Base-by-base conservation (phyloP, 257 asterid genomes). In the Solanum okadae region DNA sequence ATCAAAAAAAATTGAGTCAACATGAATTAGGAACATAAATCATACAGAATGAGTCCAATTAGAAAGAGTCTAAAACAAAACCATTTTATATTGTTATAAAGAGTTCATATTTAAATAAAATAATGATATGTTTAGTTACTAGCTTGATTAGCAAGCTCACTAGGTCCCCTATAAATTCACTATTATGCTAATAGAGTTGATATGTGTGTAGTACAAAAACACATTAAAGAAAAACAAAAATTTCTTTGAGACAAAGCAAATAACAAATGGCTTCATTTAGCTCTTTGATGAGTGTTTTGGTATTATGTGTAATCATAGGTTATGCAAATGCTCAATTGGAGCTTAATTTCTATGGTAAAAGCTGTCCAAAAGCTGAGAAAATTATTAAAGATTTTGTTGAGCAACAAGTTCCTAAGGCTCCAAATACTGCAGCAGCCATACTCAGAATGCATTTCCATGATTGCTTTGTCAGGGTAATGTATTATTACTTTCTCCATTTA, bases 321-420 rank as follows among this genome's bases (percentile, higher is more conserved):
- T 87, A 85, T 78, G 79, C 88, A 76, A 42, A 87, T 49, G 98
- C 93, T 35, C 94, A 91, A 77, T 35, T 95, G 25, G 42, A 89
- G 88, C 20, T 91, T 91, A 87, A 95, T 91, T 94, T 88, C 91
- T 95, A 95, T 46, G 92, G 88, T 33, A 86, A 93, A 40, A 88
- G 90, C 25, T 95, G 98, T 76, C 97, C 97, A 5, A 91, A 91
- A 11, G 96, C 96, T 35, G 96, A 95, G 90, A 87, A 91, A 29
- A 94, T 94, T 77, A 94, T 94, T 77, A 88, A 88, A 15, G 94
- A 91, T 56, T 92, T 65, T 85, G 95, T 93, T 86, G 81, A 88
- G 46, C 22, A 91, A 87, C 93, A 92, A 90, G 93, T 93, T 86
- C 94, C 95, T 3, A 92, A 92, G 63, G 96, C 95, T 84, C 97